These are phyloP conservation scores for Zasmidium angulare DNA, from an alignment of 2,329 filamentous ascomycete species.

Conservation along the genomic window DNA sequence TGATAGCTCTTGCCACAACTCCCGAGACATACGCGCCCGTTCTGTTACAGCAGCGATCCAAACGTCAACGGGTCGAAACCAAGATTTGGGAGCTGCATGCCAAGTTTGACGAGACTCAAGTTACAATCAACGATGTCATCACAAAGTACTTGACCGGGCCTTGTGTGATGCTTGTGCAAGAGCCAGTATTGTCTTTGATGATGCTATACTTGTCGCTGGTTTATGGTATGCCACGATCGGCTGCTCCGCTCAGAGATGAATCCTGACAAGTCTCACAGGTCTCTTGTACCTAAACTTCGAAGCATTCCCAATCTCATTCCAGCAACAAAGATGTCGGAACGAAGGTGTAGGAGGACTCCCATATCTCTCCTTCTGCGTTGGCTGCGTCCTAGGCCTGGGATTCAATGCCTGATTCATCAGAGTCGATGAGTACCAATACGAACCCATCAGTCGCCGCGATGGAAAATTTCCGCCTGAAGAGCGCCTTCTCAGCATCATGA, in stretches of 20 bases:
- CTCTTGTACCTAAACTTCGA: conserved; percentile 83
- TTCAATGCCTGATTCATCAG: conserved; percentile 32
- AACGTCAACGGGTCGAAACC: conserved; percentile 54
- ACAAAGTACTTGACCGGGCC: conserved; percentile 41
- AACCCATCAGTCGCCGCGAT: conserved; percentile 53
- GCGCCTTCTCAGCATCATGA: conserved; percentile 47
- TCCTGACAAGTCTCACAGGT: conserved; percentile 17
- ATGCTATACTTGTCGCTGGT: conserved; percentile 43
- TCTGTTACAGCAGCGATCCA: conserved; percentile 57
- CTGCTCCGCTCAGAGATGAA: not conserved
- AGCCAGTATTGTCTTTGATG: conserved; percentile 50
- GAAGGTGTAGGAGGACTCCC: conserved; percentile 71
- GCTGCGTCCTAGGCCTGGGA: conserved; percentile 29
- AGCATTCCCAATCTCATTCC: conserved; percentile 79
- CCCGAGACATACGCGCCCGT: conserved; percentile 60
- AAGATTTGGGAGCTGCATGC: conserved; percentile 61
- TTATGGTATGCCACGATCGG: conserved; percentile 26
- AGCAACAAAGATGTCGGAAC: conserved; percentile 66
- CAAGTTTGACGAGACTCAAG: conserved; percentile 41
- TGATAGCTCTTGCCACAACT: conserved; percentile 53
- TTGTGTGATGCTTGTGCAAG: conserved; percentile 49
- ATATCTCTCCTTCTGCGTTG: conserved; percentile 70
- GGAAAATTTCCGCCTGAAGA: conserved; percentile 35
- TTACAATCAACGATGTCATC: conserved; percentile 36
- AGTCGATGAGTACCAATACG: conserved; percentile 34